Conservation (phyloP, 106 monocot species). For the Dendrobium officinale region DNA sequence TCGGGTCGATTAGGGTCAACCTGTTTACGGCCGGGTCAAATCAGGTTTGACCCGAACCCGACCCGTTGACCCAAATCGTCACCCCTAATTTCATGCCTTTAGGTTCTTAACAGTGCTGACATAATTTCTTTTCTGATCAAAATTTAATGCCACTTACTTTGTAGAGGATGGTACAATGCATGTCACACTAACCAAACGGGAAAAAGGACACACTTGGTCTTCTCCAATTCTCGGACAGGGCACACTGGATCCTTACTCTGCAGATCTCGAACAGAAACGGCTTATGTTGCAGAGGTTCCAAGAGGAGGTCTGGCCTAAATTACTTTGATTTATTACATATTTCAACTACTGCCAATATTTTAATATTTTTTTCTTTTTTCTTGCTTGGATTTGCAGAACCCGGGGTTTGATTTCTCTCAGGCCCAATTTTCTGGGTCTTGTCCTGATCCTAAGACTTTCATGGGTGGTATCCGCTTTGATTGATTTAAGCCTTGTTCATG, state of each 20-base stretch:
- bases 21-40: too few relatives aligned
- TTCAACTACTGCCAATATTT: background rate
- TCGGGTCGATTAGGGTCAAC: too few relatives aligned
- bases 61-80: too few relatives aligned
- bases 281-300: constrained; percentile 99
- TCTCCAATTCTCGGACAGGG: constrained; percentile 85
- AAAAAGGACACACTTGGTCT: constrained; percentile 84
- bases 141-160: background rate
- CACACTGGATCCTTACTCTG: constrained; percentile 58
- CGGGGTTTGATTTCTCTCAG: constrained; percentile 97
- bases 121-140: background rate
- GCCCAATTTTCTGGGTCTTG: constrained; percentile 85
- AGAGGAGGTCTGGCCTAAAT: constrained; percentile 62
- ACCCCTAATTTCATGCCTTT: background rate
- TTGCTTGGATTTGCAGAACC: constrained; percentile 62
- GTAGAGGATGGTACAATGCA: constrained; percentile 88
- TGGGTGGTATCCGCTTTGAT: constrained; percentile 74
- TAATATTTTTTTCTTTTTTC: background rate
- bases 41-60: too few relatives aligned
- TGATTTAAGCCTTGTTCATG: constrained; percentile 11
- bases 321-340: background rate
- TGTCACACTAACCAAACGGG: constrained; percentile 80
- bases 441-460: constrained; percentile 87
- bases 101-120: background rate
- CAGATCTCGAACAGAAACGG: constrained; percentile 85